Evolutionary conservation across 2,329 filamentous ascomycete species (phyloP), one percentile per base, ranked within the genome.

Genomic region (Chaetomium sp.): DNA sequence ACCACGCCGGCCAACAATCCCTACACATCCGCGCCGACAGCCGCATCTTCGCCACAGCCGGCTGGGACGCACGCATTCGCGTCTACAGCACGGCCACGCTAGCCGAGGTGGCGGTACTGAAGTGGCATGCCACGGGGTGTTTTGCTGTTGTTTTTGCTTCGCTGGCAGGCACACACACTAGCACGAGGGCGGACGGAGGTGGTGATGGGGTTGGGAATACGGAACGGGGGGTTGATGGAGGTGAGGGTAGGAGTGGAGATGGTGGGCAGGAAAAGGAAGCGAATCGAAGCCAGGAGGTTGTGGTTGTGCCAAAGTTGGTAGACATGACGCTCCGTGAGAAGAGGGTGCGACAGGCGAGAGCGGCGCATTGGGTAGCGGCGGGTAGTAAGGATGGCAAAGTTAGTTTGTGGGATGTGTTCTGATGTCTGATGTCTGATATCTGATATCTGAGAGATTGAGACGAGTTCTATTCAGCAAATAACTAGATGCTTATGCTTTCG

Each of bases 381-480:
- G 94, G 94, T 1, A 88, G 89, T 54, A 99, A 97, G 70, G 94
- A 97, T 73, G 94, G 92, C 14, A 96, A 95, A 69, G 83, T 97
- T 60, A 95, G 90, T 67, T 74, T 99, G 63, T 99, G 94, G 94
- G 89, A 96, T 73, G 85, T 97, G 56, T 99, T 94, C 70, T 91
- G 65, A 74, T n/a, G n/a, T n/a, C n/a, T n/a, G n/a, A n/a, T n/a
- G n/a, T n/a, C 2, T 27, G 19, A 27, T 10, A 10, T 43, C n/a
- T 14, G 9, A 36, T 6, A n/a, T 6, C 34, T 10, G 12, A 9
- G 10, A 10, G 12, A 37, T 35, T 1, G 10, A 48, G 34, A 48
- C 9, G 45, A n/a, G 12, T 5, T 48, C 4, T 36, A 34, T 27
- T 27, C 19, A 27, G 19, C 19, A 27, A 27, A 27, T 27, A 27